These are phyloP conservation scores for Helminthosporium solani DNA, from an alignment of 2,329 filamentous ascomycete genomes.

Conservation along the genomic window DNA sequence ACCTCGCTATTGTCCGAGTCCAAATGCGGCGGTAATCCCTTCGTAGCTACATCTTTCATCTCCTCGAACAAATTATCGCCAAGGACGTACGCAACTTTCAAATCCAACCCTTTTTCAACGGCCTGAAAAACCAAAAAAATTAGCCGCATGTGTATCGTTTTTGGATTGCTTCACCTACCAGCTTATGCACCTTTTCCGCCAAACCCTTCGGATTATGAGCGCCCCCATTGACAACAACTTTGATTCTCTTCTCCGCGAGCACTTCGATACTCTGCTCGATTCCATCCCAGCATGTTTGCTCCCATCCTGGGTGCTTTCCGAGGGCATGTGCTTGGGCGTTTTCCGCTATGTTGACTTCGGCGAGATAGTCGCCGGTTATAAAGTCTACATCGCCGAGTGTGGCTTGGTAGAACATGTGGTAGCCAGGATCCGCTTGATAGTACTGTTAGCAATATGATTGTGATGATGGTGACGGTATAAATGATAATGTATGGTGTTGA, in stretches of 20 bases:
- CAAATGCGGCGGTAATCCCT: constrained; percentile 45
- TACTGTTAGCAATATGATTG: too few relatives aligned
- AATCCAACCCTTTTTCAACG: constrained; percentile 32
- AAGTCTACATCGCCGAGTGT: constrained; percentile 41
- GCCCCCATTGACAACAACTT: constrained; percentile 59
- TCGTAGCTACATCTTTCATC: constrained; percentile 31
- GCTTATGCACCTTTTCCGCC: constrained; percentile 47
- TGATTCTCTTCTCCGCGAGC: constrained; percentile 53
- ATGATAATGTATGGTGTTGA: not conserved
- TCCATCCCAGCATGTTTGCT: constrained; percentile 53
- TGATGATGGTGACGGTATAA: not conserved
- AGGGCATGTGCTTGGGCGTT: constrained; percentile 45
- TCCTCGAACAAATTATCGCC: constrained; percentile 49
- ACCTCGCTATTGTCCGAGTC: constrained; percentile 44
- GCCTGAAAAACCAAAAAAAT: constrained; percentile 28
- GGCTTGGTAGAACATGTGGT: constrained; percentile 41
- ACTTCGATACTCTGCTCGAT: constrained; percentile 49
- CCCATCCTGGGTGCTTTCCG: constrained; percentile 48
- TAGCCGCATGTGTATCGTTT: too few relatives aligned
- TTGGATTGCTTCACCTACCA: too few relatives aligned
- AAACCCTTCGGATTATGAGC: constrained; percentile 56
- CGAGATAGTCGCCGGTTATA: constrained; percentile 47
- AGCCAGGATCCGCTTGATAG: constrained; percentile 37
- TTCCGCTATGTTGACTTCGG: constrained; percentile 50
- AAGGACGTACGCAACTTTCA: constrained; percentile 49